Evolutionary conservation across 352 stramenopile species (phyloP).

Genomic region (Phytophthora kernoviae): DNA sequence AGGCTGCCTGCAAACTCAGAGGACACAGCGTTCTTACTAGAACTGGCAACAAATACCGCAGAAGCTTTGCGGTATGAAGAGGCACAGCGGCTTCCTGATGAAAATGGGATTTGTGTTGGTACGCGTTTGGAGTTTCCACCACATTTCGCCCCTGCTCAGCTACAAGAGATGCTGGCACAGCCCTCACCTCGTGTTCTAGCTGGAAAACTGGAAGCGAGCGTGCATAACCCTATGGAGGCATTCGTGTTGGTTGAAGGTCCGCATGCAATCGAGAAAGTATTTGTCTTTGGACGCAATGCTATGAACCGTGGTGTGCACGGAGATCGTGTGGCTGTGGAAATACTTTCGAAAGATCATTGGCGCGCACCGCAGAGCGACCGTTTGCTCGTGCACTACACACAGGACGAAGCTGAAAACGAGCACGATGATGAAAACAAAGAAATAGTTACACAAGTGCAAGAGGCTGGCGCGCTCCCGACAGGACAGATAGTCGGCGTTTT

Average conservation of each 20-base stretch:
- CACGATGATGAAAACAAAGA: constrained; percentile 28
- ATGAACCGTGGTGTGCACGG: constrained; percentile 98
- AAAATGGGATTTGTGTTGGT: constrained; percentile 27
- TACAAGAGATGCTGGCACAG: constrained; percentile 40
- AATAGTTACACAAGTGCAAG: constrained; percentile 6
- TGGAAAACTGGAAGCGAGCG: constrained; percentile 71
- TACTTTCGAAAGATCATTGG: constrained; percentile 89
- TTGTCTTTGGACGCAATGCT: constrained; percentile 75
- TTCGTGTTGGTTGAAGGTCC: constrained; percentile 64
- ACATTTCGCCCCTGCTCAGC: constrained; percentile 43
- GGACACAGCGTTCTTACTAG: constrained; percentile 47
- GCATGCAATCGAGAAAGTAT: constrained; percentile 59
- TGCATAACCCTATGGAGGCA: constrained; percentile 75
- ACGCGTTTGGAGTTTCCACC: constrained; percentile 55
- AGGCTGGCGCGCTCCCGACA: constrained; percentile 55
- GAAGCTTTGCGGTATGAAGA: constrained; percentile 59
- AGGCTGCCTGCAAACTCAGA: constrained; percentile 36
- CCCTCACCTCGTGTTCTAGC: constrained; percentile 35
- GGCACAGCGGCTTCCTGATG: constrained; percentile 31
- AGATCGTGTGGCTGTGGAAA: constrained; percentile 95
- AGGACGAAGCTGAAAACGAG: constrained; percentile 47
- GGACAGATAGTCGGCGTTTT: constrained; percentile 89
- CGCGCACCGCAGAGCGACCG: constrained; percentile 62
- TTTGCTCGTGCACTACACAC: constrained; percentile 72
- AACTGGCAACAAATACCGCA: constrained; percentile 65